A percentile compares a stretch with the other conserved stretches of the same genome.
Conservation (phyloP, 192 early-diverging fungal genomes). For the Globomyces pollinis-pini region DNA sequence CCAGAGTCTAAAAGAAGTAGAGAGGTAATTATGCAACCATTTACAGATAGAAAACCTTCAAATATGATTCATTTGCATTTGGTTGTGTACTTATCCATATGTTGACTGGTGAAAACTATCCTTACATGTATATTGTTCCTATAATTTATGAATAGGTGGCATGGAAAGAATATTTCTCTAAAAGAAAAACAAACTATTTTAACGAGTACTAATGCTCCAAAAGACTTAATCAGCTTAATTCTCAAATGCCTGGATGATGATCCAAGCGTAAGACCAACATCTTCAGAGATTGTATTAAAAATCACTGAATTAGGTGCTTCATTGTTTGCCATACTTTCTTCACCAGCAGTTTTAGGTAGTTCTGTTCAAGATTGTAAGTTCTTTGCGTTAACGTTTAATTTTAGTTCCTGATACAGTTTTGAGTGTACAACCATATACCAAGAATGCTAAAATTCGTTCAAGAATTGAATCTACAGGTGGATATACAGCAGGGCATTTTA, state of each 20-base stretch:
- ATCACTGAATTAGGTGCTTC: not conserved
- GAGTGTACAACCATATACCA: too few species aligned
- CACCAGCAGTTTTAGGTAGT: too few species aligned
- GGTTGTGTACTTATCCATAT: not conserved
- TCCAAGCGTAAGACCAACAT: not conserved
- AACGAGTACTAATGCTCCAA: not conserved
- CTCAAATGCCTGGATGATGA: not conserved
- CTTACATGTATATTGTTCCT: slow-evolving; percentile 1
- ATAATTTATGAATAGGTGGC: not conserved
- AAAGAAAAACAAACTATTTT: not conserved
- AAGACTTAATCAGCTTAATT: not conserved
- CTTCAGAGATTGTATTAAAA: not conserved
- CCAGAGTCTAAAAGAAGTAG: not conserved
- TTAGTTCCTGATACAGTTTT: not conserved
- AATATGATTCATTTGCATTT: slow-evolving; percentile 10
- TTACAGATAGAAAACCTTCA: slow-evolving; percentile 1
- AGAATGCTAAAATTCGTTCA: not conserved
- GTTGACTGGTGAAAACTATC: slow-evolving; percentile 3
- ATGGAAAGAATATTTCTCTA: too few species aligned
- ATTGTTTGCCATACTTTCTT: too few species aligned
- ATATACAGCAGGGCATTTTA: not conserved
- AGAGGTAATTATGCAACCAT: not conserved
- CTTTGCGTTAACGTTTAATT: too few species aligned
- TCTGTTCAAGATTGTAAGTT: too few species aligned
- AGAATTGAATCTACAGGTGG: not conserved